These are phyloP conservation scores for Platanus orientalis DNA, from an alignment of 164 flowering plant genomes.

Conservation along the genomic window DNA sequence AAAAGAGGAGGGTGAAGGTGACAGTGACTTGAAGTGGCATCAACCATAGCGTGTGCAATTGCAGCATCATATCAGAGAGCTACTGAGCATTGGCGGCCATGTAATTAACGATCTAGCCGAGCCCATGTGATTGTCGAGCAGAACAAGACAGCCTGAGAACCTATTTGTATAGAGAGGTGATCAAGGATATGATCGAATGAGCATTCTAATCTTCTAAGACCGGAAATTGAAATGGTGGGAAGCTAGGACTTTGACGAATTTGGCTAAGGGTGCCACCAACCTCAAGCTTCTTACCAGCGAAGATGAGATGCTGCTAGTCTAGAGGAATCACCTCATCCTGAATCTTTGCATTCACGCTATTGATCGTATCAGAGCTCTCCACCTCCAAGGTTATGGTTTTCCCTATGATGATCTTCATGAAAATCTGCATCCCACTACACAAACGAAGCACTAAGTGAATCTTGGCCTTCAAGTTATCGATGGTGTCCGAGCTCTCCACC, in stretches of 20 bases:
- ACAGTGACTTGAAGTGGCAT: slow-evolving; percentile 70
- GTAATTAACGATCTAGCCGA: slow-evolving; percentile 93
- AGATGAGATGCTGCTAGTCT: too few species aligned
- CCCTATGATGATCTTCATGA: too few species aligned
- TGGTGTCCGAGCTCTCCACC: too few species aligned
- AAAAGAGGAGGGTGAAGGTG: slow-evolving; percentile 67
- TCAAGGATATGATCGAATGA: slow-evolving; percentile 66
- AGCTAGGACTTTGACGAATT: slow-evolving; percentile 59
- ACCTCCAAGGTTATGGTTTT: too few species aligned
- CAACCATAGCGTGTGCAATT: slow-evolving; percentile 77
- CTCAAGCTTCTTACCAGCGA: too few species aligned
- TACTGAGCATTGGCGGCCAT: slow-evolving; percentile 98
- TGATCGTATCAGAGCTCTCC: too few species aligned
- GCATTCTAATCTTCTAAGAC: slow-evolving; percentile 79
- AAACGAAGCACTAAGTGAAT: too few species aligned
- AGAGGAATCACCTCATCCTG: too few species aligned
- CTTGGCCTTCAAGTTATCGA: too few species aligned
- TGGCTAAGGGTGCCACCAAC: too few species aligned
- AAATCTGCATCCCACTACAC: too few species aligned
- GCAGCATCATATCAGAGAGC: slow-evolving; percentile 88
- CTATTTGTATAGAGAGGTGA: slow-evolving; percentile 78
- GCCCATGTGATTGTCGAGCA: slow-evolving; percentile 81
- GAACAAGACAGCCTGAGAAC: slow-evolving; percentile 78
- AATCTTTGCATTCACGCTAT: too few species aligned
- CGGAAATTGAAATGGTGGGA: slow-evolving; percentile 85